Evolutionary conservation across 257 asterid genomes (phyloP), one percentile per base, ranked within the genome.

Genomic region (Mentha longifolia): DNA sequence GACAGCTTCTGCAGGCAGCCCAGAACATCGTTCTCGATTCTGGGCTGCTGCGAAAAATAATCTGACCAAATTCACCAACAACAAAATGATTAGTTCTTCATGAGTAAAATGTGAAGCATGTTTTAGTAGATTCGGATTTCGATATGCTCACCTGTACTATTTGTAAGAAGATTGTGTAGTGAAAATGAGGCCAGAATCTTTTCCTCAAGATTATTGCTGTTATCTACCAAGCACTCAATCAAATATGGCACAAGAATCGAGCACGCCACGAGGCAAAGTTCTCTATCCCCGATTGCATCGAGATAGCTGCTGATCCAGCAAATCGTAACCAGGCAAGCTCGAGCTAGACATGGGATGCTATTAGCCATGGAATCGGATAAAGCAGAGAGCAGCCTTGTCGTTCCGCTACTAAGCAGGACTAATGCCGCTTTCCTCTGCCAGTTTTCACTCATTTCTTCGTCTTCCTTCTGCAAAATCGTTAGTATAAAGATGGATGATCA

Each of bases 281-380:
- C 78, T 68, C 7, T 63, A n/a, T 84, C 90, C 54, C 76, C 85
- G 15, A 82, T 17, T 58, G 78, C 68, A 56, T 73, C 77, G 42
- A 89, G 61, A 69, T 57, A 74, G 37, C 63, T 78, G 93, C 87
- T 85, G 68, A 89, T 82, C 96, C 98, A 92, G 67, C 90, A 75
- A 39, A 92, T 74, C 0, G 94, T 89, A 50, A 86, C 86, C 42
- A 89, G 70, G 85, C 91, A 89, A 57, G 96, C 91, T 50, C 89
- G 85, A 49, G 95, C 90, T 49, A 92, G 74, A 64, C 92, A 77
- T 1, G 96, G 96, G 67, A 89, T 79, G 71, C 95, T 81, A 68
- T 82, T 85, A 28, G 86, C 85, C 60, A 89, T 70, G 62, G 98
- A 75, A 51, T 85, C 83, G 0, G 90, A 74, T 61, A 92, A 88